Conservation (phyloP, 2,329 filamentous ascomycete species). For the Stagonosporopsis vannaccii region DNA sequence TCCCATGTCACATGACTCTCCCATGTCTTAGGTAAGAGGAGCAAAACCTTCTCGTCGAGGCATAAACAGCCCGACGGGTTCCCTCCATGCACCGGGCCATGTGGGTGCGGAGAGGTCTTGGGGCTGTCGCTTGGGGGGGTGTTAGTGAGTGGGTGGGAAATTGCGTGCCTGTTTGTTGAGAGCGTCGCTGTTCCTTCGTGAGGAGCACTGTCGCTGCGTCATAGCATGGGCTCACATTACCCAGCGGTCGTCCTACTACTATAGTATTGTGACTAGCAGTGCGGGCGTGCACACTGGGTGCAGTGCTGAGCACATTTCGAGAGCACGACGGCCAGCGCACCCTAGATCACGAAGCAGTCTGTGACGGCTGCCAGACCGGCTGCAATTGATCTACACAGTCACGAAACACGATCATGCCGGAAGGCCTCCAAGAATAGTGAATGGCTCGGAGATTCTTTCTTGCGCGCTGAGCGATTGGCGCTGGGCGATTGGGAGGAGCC, state of each 20-base stretch:
- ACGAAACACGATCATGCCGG: constrained; percentile 17
- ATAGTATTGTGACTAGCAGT: no score
- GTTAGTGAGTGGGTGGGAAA: constrained; percentile 14
- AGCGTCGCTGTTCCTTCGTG: constrained; percentile 4
- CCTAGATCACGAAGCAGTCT: constrained; percentile 9
- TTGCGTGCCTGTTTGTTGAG: constrained; percentile 25
- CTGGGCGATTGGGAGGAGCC: constrained; percentile 5
- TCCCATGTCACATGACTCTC: neutral
- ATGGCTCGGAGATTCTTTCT: constrained; percentile 22
- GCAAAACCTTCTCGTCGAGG: constrained; percentile 8
- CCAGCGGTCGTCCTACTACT: neutral
- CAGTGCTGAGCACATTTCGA: neutral
- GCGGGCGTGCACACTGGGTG: neutral
- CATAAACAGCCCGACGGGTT: constrained; percentile 18
- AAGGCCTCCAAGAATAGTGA: constrained; percentile 23
- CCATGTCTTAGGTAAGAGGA: constrained; percentile 21
- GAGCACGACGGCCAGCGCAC: constrained; percentile 1
- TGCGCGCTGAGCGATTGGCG: constrained; percentile 15
- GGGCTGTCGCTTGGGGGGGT: constrained; percentile 3
- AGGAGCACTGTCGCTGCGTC: constrained; percentile 3
- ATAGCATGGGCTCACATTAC: neutral
- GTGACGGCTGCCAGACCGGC: constrained; percentile 9
- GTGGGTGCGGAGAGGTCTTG: constrained; percentile 13
- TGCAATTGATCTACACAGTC: constrained; percentile 3
- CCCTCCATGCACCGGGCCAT: constrained; percentile 14